Conservation (phyloP, 768 basidiomycete genomes). For the Lentinula sp. region DNA sequence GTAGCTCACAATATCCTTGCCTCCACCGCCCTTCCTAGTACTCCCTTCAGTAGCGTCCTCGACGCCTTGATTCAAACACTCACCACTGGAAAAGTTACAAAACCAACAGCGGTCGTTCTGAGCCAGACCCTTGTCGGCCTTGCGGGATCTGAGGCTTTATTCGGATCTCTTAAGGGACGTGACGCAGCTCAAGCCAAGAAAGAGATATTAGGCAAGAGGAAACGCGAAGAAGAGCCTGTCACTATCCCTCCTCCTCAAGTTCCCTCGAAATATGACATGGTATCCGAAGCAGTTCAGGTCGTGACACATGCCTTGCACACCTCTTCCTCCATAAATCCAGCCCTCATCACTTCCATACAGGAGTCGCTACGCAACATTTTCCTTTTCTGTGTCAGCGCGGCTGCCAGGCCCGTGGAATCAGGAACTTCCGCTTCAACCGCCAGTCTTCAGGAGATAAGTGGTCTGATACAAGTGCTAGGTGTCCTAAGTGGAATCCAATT, state of each 20-base stretch:
- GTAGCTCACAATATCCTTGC: constrained; percentile 50
- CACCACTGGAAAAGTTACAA: constrained; percentile 40
- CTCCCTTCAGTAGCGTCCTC: constrained; percentile 44
- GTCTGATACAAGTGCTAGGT: constrained; percentile 78
- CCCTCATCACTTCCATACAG: constrained; percentile 65
- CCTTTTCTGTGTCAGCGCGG: constrained; percentile 71
- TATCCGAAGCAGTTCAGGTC: constrained; percentile 54
- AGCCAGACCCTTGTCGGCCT: constrained; percentile 59
- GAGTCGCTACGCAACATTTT: constrained; percentile 71
- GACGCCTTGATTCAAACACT: constrained; percentile 48
- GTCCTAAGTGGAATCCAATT: constrained; percentile 77
- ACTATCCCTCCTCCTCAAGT: constrained; percentile 18
- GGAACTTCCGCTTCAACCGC: constrained; percentile 50
- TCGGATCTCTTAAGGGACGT: constrained; percentile 59
- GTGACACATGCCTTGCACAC: constrained; percentile 45
- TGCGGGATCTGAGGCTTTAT: constrained; percentile 60
- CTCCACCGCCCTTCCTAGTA: constrained; percentile 42
- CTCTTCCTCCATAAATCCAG: constrained; percentile 44
- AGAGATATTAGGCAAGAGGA: constrained; percentile 65
- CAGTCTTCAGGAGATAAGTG: constrained; percentile 67
- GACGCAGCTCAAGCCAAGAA: constrained; percentile 57
- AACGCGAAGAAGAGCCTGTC: constrained; percentile 41
- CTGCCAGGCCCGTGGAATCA: constrained; percentile 37
- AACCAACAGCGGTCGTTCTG: constrained; percentile 47
- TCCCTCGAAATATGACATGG: constrained; percentile 46